These are phyloP conservation scores for Fusarium temperatum DNA, from an alignment of 2,329 filamentous ascomycete genomes.

Conservation along the genomic window DNA sequence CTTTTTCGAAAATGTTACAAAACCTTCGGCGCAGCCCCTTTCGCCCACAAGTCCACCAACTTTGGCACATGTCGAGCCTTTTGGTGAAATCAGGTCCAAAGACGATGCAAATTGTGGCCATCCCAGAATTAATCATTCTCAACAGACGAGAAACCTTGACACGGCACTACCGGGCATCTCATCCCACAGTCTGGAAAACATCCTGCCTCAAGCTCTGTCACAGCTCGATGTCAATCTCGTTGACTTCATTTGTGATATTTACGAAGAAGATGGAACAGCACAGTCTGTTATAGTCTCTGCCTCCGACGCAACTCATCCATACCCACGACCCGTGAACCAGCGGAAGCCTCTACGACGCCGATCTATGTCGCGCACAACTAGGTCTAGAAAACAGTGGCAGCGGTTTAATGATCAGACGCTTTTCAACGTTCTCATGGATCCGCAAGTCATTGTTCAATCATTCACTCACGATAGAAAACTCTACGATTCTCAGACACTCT, in stretches of 20 bases:
- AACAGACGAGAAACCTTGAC: not conserved
- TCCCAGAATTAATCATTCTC: slow-evolving; percentile 35
- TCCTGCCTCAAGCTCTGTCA: slow-evolving; percentile 66
- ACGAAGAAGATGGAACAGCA: slow-evolving; percentile 63
- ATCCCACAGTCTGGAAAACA: slow-evolving; percentile 30
- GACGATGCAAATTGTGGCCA: slow-evolving; percentile 16
- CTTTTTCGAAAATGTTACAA: slow-evolving; percentile 52
- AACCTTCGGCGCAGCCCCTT: slow-evolving; percentile 29
- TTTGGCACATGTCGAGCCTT: not conserved
- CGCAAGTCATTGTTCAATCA: slow-evolving; percentile 62
- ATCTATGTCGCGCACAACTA: not conserved
- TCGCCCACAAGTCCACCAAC: not conserved
- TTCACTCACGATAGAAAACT: slow-evolving; percentile 64
- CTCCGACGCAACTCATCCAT: not conserved
- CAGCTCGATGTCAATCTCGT: slow-evolving; percentile 64
- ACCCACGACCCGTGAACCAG: slow-evolving; percentile 21
- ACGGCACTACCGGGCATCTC: not conserved
- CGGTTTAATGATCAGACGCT: slow-evolving; percentile 71
- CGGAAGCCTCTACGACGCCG: slow-evolving; percentile 20
- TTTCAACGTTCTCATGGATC: slow-evolving; percentile 70
- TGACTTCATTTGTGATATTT: slow-evolving; percentile 68
- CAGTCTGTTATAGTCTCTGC: slow-evolving; percentile 53
- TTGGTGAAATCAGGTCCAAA: slow-evolving; percentile 29
- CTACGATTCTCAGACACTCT: slow-evolving; percentile 68
- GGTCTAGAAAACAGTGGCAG: slow-evolving; percentile 59